Conservation (phyloP, 2,329 filamentous ascomycete species). For the Fulvia fulva region DNA sequence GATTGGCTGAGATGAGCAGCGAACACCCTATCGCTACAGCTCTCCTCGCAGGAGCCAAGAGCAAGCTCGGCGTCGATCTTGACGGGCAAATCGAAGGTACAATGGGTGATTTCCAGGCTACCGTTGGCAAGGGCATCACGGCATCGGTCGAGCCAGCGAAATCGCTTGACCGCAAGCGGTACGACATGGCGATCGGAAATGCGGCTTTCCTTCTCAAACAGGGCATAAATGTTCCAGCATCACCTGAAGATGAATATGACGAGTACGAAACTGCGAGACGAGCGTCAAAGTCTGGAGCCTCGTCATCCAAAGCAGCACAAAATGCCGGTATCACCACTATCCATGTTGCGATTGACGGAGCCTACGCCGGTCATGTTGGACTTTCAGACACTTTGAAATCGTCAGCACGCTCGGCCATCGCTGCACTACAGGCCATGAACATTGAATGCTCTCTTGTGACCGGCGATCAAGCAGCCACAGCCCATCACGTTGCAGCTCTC, state of each 20-base stretch:
- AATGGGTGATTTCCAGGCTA: conserved; percentile 77
- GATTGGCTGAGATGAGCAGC: conserved; percentile 90
- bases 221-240: conserved; percentile 58
- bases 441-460: conserved; percentile 90
- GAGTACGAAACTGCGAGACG: conserved; percentile 27
- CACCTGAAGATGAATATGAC: conserved; percentile 52
- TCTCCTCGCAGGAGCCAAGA: conserved; percentile 70
- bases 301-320: conserved; percentile 40
- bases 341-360: conserved; percentile 79
- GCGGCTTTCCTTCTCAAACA: conserved; percentile 70
- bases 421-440: conserved; percentile 77
- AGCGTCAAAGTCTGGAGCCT: conserved; percentile 24
- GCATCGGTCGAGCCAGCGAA: conserved; percentile 75
- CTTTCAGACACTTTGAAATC: conserved; percentile 90
- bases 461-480: conserved; percentile 82
- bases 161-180: conserved; percentile 63
- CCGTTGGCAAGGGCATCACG: conserved; percentile 79
- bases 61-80: conserved; percentile 65
- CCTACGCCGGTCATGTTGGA: conserved; percentile 76
- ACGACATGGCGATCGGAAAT: conserved; percentile 81
- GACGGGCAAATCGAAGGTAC: conserved; percentile 78
- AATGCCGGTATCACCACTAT: conserved; percentile 78
- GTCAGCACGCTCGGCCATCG: conserved; percentile 73
- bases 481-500: conserved; percentile 73
- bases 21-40: conserved; percentile 96